Conservation (phyloP, 164 flowering plant genomes). For the Pachysandra terminalis region DNA sequence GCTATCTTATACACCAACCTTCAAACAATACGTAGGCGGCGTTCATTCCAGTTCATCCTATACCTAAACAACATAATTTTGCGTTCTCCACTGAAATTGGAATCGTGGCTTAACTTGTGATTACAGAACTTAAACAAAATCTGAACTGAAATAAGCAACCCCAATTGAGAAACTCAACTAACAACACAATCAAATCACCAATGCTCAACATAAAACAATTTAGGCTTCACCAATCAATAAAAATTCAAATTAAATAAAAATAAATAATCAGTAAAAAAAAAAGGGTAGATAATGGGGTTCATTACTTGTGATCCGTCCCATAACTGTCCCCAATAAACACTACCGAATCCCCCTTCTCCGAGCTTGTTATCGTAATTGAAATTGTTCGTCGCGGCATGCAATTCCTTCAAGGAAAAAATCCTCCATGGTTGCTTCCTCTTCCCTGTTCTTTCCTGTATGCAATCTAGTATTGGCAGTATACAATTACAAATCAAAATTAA, state of each 20-base stretch:
- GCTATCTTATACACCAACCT: no score
- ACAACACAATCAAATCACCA: neutral
- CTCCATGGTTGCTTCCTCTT: constrained; percentile 71
- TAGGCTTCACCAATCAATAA: neutral
- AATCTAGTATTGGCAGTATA: neutral
- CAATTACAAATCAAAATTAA: neutral
- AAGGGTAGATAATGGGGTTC: neutral
- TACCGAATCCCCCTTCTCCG: constrained; percentile 97
- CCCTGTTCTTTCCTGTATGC: constrained; percentile 43
- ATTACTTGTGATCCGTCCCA: constrained; percentile 97
- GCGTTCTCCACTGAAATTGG: neutral
- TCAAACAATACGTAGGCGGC: neutral
- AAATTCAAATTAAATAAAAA: neutral
- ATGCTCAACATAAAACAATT: neutral
- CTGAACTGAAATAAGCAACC: neutral
- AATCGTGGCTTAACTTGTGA: neutral
- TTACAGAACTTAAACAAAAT: neutral
- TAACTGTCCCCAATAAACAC: constrained; percentile 97
- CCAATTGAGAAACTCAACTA: no score
- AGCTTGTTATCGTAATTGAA: constrained; percentile 96
- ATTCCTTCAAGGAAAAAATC: constrained; percentile 90
- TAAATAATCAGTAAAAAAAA: neutral
- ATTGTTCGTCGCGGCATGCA: constrained; percentile 90
- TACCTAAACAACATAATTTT: neutral
- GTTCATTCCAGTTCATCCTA: neutral